These are phyloP conservation scores for Grammothele lineata DNA, from an alignment of 768 basidiomycete genomes.

Conservation along the genomic window DNA sequence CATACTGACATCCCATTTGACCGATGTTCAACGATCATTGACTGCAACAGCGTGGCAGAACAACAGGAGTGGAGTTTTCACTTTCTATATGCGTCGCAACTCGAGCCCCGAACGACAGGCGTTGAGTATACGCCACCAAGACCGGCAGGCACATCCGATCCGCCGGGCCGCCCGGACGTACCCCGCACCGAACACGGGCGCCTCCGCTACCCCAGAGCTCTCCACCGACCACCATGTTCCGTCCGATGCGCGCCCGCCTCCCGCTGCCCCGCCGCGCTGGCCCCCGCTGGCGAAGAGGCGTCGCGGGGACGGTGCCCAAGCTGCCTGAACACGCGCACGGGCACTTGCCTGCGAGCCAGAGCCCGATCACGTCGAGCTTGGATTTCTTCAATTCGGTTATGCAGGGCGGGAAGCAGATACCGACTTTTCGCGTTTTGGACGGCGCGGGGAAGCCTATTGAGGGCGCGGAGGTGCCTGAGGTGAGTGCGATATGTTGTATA, in stretches of 20 bases:
- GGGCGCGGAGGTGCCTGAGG: constrained; percentile 74
- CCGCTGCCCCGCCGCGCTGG: background rate
- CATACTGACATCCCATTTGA: no score
- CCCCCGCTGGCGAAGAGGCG: constrained; percentile 4
- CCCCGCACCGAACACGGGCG: no score
- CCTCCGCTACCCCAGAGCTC: no score
- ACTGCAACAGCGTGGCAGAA: no score
- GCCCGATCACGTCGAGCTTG: constrained; percentile 65
- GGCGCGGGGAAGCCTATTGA: constrained; percentile 70
- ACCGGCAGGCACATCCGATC: no score
- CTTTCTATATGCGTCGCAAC: no score
- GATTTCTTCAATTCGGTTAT: constrained; percentile 80
- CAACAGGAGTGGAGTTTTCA: no score
- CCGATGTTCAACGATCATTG: no score
- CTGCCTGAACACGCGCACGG: constrained; percentile 25
- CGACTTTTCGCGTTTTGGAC: constrained; percentile 84
- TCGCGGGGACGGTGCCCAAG: constrained; percentile 11
- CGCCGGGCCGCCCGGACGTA: no score
- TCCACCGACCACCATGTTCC: constrained; percentile 18
- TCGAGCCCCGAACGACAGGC: no score
- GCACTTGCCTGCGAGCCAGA: constrained; percentile 40
- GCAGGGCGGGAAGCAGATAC: constrained; percentile 58
- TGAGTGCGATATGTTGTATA: constrained; percentile 33
- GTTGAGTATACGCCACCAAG: no score
- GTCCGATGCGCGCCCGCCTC: constrained; percentile 10